A percentile compares a stretch with the other conserved stretches of the same genome.
Conservation (phyloP, 2,329 filamentous ascomycete species). For the Fusarium caatingaense region DNA sequence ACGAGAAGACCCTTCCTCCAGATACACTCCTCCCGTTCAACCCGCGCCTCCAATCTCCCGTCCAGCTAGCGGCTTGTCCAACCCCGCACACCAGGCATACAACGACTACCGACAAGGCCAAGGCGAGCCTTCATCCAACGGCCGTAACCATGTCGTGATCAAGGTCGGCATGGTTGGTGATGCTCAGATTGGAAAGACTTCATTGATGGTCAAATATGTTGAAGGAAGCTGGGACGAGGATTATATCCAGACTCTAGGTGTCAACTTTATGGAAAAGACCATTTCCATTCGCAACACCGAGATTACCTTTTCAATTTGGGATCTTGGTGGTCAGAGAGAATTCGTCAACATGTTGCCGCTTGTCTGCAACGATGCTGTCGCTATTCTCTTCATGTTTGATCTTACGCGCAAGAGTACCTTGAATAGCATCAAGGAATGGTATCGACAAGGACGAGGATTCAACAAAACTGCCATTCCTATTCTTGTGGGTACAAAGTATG, state of each 20-base stretch:
- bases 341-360: slow-evolving; percentile 99
- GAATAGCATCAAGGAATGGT: slow-evolving; percentile 99
- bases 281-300: slow-evolving; percentile 99
- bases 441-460: slow-evolving; percentile 95
- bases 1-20: slow-evolving; percentile 55
- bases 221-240: slow-evolving; percentile 99
- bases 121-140: slow-evolving; percentile 54
- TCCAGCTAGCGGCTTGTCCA: slow-evolving; percentile 67
- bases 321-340: slow-evolving; percentile 95
- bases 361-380: slow-evolving; percentile 99
- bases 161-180: slow-evolving; percentile 99
- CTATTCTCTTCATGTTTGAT: slow-evolving; percentile 99
- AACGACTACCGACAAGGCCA: slow-evolving; percentile 59
- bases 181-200: slow-evolving; percentile 99
- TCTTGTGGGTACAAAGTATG: slow-evolving; percentile 96
- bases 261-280: slow-evolving; percentile 99
- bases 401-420: slow-evolving; percentile 96
- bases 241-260: slow-evolving; percentile 97
- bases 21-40: slow-evolving; percentile 61
- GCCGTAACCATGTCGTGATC: slow-evolving; percentile 86
- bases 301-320: slow-evolving; percentile 99
- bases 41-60: slow-evolving; percentile 61
- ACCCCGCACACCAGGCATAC: slow-evolving; percentile 54
- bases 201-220: slow-evolving; percentile 99
- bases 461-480: slow-evolving; percentile 99